Evolutionary conservation across 768 basidiomycete genomes (phyloP).

Genomic region (Vishniacozyma victoriae): DNA sequence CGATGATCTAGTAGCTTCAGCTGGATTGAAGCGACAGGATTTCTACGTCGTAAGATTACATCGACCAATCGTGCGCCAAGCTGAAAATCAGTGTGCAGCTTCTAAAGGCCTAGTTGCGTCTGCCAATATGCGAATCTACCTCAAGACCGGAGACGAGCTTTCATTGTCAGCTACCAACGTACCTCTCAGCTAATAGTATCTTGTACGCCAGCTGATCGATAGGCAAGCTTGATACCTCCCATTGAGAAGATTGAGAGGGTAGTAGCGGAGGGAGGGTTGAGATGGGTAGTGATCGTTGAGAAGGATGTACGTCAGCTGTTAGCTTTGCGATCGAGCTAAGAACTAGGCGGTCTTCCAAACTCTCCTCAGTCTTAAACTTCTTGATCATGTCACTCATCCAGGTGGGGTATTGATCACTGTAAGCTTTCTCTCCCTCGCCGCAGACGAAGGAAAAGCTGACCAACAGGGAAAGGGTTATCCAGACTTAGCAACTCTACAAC

Average conservation of each 20-base stretch:
- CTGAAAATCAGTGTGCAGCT: slow-evolving; percentile 62
- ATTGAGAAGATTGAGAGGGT: slow-evolving; percentile 66
- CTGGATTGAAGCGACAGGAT: slow-evolving; percentile 65
- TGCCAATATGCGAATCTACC: slow-evolving; percentile 56
- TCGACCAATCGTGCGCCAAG: neutral
- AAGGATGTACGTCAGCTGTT: slow-evolving; percentile 64
- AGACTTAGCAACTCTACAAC: slow-evolving; percentile 80
- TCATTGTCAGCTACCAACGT: slow-evolving; percentile 11
- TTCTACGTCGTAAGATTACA: slow-evolving; percentile 63
- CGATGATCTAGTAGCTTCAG: slow-evolving; percentile 82
- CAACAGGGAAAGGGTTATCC: slow-evolving; percentile 92
- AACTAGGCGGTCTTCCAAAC: slow-evolving; percentile 88
- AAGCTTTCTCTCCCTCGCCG: slow-evolving; percentile 3
- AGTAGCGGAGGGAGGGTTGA: slow-evolving; percentile 53
- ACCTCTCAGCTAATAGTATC: slow-evolving; percentile 7
- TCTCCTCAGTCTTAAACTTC: slow-evolving; percentile 59
- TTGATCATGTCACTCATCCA: slow-evolving; percentile 55
- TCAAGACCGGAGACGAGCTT: slow-evolving; percentile 55
- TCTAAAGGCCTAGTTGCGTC: slow-evolving; percentile 84
- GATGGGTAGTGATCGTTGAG: slow-evolving; percentile 83
- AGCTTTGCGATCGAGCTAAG: neutral
- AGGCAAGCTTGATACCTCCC: slow-evolving; percentile 74
- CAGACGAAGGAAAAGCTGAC: neutral
- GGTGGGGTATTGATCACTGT: slow-evolving; percentile 75
- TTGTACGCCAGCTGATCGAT: neutral